phyloP scores from a whole-genome alignment of 1,284 basidiomycete species.

The Chalciporus sp. region DNA sequence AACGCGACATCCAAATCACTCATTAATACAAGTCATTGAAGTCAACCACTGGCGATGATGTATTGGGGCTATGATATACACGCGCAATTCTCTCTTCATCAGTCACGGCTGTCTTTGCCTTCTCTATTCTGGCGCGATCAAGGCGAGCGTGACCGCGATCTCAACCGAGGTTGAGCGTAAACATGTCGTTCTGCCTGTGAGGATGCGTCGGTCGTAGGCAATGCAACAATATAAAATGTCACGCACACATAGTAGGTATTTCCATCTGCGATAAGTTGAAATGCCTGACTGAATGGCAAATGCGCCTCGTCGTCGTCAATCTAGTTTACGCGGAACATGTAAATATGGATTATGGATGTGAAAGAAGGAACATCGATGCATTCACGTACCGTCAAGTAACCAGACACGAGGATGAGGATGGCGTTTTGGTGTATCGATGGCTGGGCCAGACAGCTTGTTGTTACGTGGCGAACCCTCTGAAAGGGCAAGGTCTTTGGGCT shows the following conservation, averaged over 20 bases:
- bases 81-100: slow-evolving; percentile 2
- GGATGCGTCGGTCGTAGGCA: slow-evolving; percentile 1
- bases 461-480: slow-evolving; percentile 78
- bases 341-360: not conserved
- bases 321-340: slow-evolving; percentile 41
- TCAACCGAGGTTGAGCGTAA: slow-evolving; percentile 78
- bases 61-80: slow-evolving; percentile 20
- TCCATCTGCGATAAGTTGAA: slow-evolving; percentile 86
- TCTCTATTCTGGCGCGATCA: slow-evolving; percentile 2
- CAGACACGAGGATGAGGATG: slow-evolving; percentile 89
- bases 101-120: not conserved
- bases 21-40: not conserved
- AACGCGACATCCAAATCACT: not conserved
- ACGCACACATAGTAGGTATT: slow-evolving; percentile 84
- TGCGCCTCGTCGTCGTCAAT: slow-evolving; percentile 85
- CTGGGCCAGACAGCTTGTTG: slow-evolving; percentile 88
- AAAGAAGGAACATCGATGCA: not conserved
- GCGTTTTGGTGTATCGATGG: slow-evolving; percentile 69
- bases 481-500: slow-evolving; percentile 76
- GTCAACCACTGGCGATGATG: not conserved
- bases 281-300: slow-evolving; percentile 87
- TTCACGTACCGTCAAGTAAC: slow-evolving; percentile 68
- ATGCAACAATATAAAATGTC: slow-evolving; percentile 1
- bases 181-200: slow-evolving; percentile 80
- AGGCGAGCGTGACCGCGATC: not conserved